phyloP scores from a whole-genome alignment of 106 monocot species.

The Vanilla planifolia region DNA sequence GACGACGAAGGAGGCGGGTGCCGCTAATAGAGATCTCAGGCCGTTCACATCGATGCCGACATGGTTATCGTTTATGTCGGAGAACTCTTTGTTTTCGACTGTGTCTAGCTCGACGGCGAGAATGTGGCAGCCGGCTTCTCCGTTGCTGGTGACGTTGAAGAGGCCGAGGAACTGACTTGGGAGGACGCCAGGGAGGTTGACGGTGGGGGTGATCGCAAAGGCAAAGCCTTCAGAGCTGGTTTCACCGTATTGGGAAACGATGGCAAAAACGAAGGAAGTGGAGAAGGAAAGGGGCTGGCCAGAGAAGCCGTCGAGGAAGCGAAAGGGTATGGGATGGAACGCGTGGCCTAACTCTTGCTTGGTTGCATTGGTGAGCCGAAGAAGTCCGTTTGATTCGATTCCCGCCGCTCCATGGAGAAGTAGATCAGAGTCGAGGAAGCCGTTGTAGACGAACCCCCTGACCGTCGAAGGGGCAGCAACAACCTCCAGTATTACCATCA shows the following conservation, averaged over 20 bases:
- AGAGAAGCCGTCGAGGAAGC: neutral
- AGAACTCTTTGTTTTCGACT: conserved; percentile 10
- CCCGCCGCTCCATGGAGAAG: conserved; percentile 7
- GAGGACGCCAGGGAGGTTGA: conserved; percentile 3
- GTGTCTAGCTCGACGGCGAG: conserved; percentile 47
- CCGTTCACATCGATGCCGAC: conserved; percentile 28
- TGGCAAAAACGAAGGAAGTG: conserved; percentile 24
- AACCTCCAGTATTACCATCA: no score
- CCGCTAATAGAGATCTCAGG: neutral
- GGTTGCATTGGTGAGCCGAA: conserved; percentile 25
- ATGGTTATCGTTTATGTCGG: conserved; percentile 26
- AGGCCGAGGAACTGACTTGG: conserved; percentile 32
- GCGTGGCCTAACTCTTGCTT: conserved; percentile 8
- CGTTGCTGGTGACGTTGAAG: conserved; percentile 21
- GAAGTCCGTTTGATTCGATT: conserved; percentile 16
- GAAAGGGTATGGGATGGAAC: conserved; percentile 19
- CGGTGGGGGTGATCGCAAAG: conserved; percentile 16
- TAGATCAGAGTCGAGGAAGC: conserved; percentile 18
- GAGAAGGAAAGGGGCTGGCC: conserved; percentile 21
- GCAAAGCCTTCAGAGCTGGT: conserved; percentile 22
- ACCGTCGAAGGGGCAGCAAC: neutral
- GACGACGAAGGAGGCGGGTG: conserved; percentile 13
- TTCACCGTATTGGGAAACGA: conserved; percentile 5
- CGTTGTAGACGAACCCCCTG: conserved; percentile 17
- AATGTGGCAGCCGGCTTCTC: conserved; percentile 5